Conservation (phyloP, 768 basidiomycete genomes). For the Hericium rajendrae region DNA sequence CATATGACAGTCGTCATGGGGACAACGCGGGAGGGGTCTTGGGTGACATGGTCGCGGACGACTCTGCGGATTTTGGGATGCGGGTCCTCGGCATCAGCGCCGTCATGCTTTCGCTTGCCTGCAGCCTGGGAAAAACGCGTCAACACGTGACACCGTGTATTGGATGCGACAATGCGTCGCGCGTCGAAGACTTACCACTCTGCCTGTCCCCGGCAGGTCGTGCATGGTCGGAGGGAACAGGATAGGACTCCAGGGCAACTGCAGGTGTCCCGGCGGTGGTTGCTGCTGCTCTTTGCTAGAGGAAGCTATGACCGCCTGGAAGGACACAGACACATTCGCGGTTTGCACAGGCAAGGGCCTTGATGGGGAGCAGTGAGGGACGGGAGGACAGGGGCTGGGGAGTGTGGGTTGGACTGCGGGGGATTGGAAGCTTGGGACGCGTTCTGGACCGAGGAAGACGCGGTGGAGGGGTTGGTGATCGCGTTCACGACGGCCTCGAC, state of each 20-base stretch:
- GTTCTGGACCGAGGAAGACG: slow-evolving; percentile 23
- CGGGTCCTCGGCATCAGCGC: slow-evolving; percentile 47
- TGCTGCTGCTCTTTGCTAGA: slow-evolving; percentile 8
- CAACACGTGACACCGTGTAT: slow-evolving; percentile 1
- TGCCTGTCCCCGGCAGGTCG: neutral
- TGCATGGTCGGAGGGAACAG: slow-evolving; percentile 5
- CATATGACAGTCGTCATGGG: slow-evolving; percentile 89
- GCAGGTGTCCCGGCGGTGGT: slow-evolving; percentile 4
- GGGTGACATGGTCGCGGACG: slow-evolving; percentile 72
- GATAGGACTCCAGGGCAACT: slow-evolving; percentile 3
- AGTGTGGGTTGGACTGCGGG: slow-evolving; percentile 14
- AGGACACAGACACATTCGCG: slow-evolving; percentile 12
- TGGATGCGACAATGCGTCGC: neutral
- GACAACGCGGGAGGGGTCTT: slow-evolving; percentile 65
- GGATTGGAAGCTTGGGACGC: slow-evolving; percentile 26
- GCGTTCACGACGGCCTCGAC: slow-evolving; percentile 15
- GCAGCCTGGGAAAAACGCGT: slow-evolving; percentile 22
- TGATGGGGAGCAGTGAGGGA: slow-evolving; percentile 25
- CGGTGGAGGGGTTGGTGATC: slow-evolving; percentile 12
- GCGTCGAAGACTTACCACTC: neutral
- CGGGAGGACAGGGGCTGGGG: slow-evolving; percentile 23
- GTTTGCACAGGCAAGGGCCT: slow-evolving; percentile 6
- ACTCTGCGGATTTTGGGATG: slow-evolving; percentile 79
- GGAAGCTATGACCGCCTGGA: slow-evolving; percentile 19
- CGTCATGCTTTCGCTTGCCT: slow-evolving; percentile 69